Evolutionary conservation across 1,284 basidiomycete species (phyloP), one percentile per base, ranked within the genome.

Genomic region (Ceratobasidium theobromae): DNA sequence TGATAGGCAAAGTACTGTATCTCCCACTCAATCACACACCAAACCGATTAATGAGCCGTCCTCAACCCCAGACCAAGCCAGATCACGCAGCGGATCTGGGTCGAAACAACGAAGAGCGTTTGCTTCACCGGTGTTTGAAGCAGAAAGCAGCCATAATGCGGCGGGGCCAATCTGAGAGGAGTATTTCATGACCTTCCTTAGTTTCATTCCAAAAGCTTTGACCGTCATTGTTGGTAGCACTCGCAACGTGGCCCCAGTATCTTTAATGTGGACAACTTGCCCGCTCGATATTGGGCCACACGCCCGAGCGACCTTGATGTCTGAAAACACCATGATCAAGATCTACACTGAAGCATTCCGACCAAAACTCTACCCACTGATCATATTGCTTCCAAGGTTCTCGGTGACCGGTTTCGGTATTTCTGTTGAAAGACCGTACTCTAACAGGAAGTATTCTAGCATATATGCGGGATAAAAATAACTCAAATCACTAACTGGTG

Each of bases 31-130:
- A 43, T 43, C 21, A 43, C 21, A 43, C n/a, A 46, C 12, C 49
- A 53, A 40, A 6, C 62, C 62, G 23, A 65, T 52, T 28, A 52
- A 43, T 16, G 49, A 41, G 2, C 78, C 81, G n/a, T 83, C 79
- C 68, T 89, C 86, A 40, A 91, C 72, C 1, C 89, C 89, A 73
- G 86, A 82, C 87, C 89, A 90, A 60, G 79, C 82, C 53, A 91
- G 73, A 67, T 85, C 81, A 58, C 81, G 81, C 11, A 65, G 40
- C 21, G 41, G 33, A 35, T 65, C 62, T 1, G 38, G 30, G 14
- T 65, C 62, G 25, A 65, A 65, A 18, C 18, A 16, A 30, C 51
- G 62, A 53, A 65, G 62, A 11, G 49, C 23, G 33, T 33, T 18
- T 8, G 51, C 51, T 28, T 45, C 49, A 21, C 49, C 28, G 21